phyloP scores from a whole-genome alignment of 2,329 filamentous ascomycete genomes.

The Didymella segeticola region DNA sequence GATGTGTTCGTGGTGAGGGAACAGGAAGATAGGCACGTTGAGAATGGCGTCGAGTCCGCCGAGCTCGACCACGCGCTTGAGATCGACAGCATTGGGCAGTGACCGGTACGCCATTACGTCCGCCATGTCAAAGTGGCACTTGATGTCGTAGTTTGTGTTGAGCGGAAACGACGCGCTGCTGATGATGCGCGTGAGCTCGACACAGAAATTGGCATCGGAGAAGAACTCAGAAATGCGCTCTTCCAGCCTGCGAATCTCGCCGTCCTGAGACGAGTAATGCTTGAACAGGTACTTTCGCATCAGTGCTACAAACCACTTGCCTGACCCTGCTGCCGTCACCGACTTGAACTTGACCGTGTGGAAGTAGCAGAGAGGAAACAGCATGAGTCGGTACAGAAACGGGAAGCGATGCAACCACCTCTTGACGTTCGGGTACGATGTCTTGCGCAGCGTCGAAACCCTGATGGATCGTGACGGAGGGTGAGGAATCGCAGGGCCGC shows the following conservation, averaged over 20 bases:
- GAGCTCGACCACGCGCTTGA: constrained; percentile 58
- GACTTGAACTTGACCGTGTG: constrained; percentile 60
- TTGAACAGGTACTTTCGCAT: constrained; percentile 59
- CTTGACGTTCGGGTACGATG: constrained; percentile 51
- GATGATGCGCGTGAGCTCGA: constrained; percentile 55
- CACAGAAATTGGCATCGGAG: constrained; percentile 60
- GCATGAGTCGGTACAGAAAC: constrained; percentile 56
- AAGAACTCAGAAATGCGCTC: constrained; percentile 58
- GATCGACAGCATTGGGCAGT: constrained; percentile 50
- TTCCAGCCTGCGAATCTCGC: constrained; percentile 56
- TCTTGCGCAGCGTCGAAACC: constrained; percentile 57
- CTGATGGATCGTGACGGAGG: constrained; percentile 58
- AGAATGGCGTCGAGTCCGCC: constrained; percentile 60
- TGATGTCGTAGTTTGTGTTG: constrained; percentile 57
- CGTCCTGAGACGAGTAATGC: constrained; percentile 53
- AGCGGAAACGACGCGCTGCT: constrained; percentile 58
- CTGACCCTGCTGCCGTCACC: constrained; percentile 58
- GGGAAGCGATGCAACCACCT: constrained; percentile 59
- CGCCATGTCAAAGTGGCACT: constrained; percentile 52
- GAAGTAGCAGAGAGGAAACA: constrained; percentile 60
- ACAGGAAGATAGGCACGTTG: constrained; percentile 56
- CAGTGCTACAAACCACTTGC: constrained; percentile 57
- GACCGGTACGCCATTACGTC: constrained; percentile 60
- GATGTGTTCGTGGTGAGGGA: constrained; percentile 63
- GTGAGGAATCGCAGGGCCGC: constrained; percentile 57